Evolutionary conservation across 1,284 basidiomycete genomes (phyloP), one percentile per base, ranked within the genome.

Genomic region (Meripilus lineatus): DNA sequence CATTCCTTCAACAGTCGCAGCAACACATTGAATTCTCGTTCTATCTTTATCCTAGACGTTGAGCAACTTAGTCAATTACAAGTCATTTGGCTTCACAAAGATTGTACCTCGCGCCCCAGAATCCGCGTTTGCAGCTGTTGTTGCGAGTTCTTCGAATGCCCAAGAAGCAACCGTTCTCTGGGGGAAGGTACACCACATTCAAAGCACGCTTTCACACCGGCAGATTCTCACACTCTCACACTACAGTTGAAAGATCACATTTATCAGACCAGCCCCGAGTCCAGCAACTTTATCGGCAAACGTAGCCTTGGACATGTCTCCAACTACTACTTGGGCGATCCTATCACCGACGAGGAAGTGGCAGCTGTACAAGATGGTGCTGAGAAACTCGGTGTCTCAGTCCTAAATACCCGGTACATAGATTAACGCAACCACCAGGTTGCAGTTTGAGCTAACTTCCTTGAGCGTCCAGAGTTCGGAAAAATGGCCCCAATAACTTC

Each of bases 41-140:
- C 44, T 50, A 25, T 42, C 48, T 38, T 18, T 23, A 18, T 40
- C 13, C 14, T 47, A 89, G 85, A 78, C 81, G 25, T 58, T 89
- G 46, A 82, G 81, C 61, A 91, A 91, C 56, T 67, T 90, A 26
- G 81, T 79, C 17, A 90, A 90, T 63, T 90, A 79, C 66, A 84
- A 76, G 59, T 77, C 75, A 2, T 92, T 92, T 52, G 89, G 89
- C 0, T 87, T 85, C 56, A 87, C 85, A 36, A 92, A 92, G 65
- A 84, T 92, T 52, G 62, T 89, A 43, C 89, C 89, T 23, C 82
- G 89, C 26, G 56, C 85, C 30, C 56, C 78, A 3, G 56, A 71
- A 28, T 70, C 66, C 14, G 79, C 77, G 52, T 90, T 92, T 57
- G 74, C 71, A 34, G 69, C 69, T 8, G 77, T 86, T 21, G 69